Base-by-base conservation (phyloP, 495 filamentous ascomycete genomes). In the Penicillium mononematosum region DNA sequence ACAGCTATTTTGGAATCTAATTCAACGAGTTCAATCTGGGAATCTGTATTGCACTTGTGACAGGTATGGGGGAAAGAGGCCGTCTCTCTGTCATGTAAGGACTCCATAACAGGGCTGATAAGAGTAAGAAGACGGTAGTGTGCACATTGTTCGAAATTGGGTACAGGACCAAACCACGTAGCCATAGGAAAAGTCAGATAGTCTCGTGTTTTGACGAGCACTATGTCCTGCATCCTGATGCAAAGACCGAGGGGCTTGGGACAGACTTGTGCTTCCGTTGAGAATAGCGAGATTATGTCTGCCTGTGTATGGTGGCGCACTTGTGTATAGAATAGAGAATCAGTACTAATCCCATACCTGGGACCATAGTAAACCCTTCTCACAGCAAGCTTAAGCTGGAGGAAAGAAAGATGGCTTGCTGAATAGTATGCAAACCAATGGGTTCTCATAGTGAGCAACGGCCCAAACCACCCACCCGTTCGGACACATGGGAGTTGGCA, bases 291-390 rank as follows among this genome's bases (percentile, higher is more conserved):
- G 20, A 24, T 5, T 45, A 11, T 6, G 19, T 12, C 49, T 24
- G 34, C 17, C 17, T 49, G 24, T 14, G 14, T 6, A 41, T 6
- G n/a, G 24, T 43, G 31, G 17, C 20, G 11, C 19, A 55, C 50
- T 49, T 58, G 43, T 24, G 44, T 53, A 54, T 45, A 45, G 4
- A 38, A 32, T 32, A 59, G 38, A 17, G 50, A 59, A 43, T 50
- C 45, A 17, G 57, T 50, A 22, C 44, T 55, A 6, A 59, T 55
- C n/a, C 57, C 50, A 49, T 25, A 29, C 17, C n/a, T 14, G 41
- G 53, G 48, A 17, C 58, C 53, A 19, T 53, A 61, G 25, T 52
- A 45, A 19, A 50, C 53, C 24, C 53, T 46, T 25, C 53, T 53
- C 53, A 61, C 57, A 7, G 49, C 53, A 16, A 61, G 53, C 19